A percentile compares a stretch with the other conserved stretches of the same genome.
Evolutionary conservation across 2,329 filamentous ascomycete species (phyloP).

Genomic region (Parascedosporium putredinis): DNA sequence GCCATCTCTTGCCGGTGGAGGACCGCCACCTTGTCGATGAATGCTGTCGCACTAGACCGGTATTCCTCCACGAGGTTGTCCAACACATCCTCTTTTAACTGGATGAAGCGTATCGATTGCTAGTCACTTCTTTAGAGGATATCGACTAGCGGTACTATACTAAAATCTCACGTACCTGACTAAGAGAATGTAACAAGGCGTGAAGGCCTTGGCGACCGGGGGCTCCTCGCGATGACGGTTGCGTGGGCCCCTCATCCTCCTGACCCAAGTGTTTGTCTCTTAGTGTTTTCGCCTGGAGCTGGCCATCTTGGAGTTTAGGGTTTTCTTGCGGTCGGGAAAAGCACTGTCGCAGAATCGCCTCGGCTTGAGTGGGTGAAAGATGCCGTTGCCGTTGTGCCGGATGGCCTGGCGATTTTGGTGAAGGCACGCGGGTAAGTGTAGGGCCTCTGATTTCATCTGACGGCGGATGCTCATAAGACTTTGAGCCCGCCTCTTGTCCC

Average conservation of each 20-base stretch:
- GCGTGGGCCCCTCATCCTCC: background rate
- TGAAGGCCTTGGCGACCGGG: background rate
- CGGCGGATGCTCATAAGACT: too few species aligned
- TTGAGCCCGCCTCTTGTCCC: too few species aligned
- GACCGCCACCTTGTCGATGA: conserved; percentile 1
- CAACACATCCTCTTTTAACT: conserved; percentile 3
- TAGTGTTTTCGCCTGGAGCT: too few species aligned
- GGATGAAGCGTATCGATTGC: conserved; percentile 1
- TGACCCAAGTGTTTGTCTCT: too few species aligned
- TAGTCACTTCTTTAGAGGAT: background rate
- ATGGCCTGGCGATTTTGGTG: background rate
- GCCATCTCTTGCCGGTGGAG: conserved; percentile 1
- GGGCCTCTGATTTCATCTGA: too few species aligned
- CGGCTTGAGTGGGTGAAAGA: background rate
- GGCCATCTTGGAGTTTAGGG: background rate
- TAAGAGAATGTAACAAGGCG: background rate
- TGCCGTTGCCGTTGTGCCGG: background rate
- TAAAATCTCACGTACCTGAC: too few species aligned
- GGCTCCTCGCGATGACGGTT: background rate
- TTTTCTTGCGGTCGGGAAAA: background rate
- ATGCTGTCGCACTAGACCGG: background rate
- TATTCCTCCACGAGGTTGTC: conserved; percentile 3
- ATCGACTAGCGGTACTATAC: too few species aligned
- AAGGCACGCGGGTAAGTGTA: too few species aligned
- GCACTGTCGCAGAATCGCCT: background rate